phyloP scores from a whole-genome alignment of 2,329 filamentous ascomycete species.

The Biscogniauxia marginata region DNA sequence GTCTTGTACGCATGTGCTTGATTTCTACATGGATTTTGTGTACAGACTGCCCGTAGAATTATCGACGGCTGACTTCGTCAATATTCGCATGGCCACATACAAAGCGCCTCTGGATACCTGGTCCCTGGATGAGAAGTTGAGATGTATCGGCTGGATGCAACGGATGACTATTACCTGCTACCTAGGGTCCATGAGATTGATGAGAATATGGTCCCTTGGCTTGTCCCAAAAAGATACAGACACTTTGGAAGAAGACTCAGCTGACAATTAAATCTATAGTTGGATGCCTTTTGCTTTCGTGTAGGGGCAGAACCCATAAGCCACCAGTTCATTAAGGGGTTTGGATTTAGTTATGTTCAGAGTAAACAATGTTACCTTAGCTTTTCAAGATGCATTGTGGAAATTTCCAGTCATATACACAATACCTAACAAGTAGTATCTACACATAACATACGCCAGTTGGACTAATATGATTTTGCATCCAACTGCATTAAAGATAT shows the following conservation, averaged over 20 bases:
- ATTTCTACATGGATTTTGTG: conserved; percentile 6
- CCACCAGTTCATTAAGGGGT: background rate
- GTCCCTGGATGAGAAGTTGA: conserved; percentile 15
- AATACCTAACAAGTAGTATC: too few relatives aligned
- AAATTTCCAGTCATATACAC: too few relatives aligned
- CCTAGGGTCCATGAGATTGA: conserved; percentile 4
- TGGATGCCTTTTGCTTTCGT: conserved; percentile 2
- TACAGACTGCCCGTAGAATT: conserved; percentile 7
- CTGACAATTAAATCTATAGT: conserved; percentile 2
- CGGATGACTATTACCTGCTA: conserved; percentile 1
- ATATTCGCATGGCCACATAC: conserved; percentile 20
- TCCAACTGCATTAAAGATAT: background rate
- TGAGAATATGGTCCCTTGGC: conserved; percentile 2
- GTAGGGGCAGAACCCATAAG: conserved; percentile 6
- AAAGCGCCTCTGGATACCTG: conserved; percentile 26
- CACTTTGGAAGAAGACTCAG: conserved; percentile 1
- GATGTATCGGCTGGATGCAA: conserved; percentile 8
- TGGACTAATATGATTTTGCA: too few relatives aligned
- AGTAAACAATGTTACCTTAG: too few relatives aligned
- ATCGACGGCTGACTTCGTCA: conserved; percentile 19
- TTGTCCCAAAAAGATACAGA: conserved; percentile 4
- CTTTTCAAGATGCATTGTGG: too few relatives aligned
- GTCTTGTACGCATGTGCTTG: conserved; percentile 1
- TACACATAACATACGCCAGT: too few relatives aligned
- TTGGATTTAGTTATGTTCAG: background rate